Evolutionary conservation across 1,139 yeast species (phyloP).

Genomic region (Nematodospora anomalae): DNA sequence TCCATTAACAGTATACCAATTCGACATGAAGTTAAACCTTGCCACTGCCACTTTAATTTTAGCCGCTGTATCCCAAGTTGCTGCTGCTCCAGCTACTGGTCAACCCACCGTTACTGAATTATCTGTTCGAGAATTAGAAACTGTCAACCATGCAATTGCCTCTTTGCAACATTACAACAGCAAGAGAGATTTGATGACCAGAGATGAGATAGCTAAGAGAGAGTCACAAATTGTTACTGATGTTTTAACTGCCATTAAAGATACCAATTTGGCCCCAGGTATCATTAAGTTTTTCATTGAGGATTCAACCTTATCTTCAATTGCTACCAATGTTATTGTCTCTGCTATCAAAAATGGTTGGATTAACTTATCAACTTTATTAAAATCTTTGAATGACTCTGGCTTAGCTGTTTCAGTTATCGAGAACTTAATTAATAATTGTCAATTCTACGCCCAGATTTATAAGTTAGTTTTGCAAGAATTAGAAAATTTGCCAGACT

Average conservation of each 20-base stretch:
- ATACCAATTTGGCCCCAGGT: constrained; percentile 41
- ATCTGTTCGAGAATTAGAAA: constrained; percentile 33
- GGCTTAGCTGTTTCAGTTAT: constrained; percentile 45
- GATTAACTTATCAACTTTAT: constrained; percentile 38
- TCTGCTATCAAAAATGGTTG: constrained; percentile 33
- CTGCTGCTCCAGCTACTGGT: constrained; percentile 37
- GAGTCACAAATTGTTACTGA: constrained; percentile 45
- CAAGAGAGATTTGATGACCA: constrained; percentile 31
- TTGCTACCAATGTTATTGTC: constrained; percentile 32
- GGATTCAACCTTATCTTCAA: constrained; percentile 33
- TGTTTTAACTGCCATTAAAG: constrained; percentile 39
- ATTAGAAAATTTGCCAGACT: constrained; percentile 32
- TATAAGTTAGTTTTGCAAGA: constrained; percentile 35
- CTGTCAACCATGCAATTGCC: constrained; percentile 30
- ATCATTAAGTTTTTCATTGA: constrained; percentile 35
- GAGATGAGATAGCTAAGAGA: constrained; percentile 34
- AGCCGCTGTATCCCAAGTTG: constrained; percentile 31
- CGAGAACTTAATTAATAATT: constrained; percentile 38
- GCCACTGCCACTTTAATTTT: constrained; percentile 34
- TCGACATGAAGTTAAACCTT: constrained; percentile 31
- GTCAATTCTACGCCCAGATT: constrained; percentile 43
- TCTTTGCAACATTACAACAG: constrained; percentile 27
- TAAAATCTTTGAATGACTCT: constrained; percentile 44
- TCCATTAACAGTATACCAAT: too few relatives aligned
- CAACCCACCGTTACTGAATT: constrained; percentile 17